Evolutionary conservation across 108 stramenopile genomes (phyloP).

Genomic region (Hondaea fermentalgiana): DNA sequence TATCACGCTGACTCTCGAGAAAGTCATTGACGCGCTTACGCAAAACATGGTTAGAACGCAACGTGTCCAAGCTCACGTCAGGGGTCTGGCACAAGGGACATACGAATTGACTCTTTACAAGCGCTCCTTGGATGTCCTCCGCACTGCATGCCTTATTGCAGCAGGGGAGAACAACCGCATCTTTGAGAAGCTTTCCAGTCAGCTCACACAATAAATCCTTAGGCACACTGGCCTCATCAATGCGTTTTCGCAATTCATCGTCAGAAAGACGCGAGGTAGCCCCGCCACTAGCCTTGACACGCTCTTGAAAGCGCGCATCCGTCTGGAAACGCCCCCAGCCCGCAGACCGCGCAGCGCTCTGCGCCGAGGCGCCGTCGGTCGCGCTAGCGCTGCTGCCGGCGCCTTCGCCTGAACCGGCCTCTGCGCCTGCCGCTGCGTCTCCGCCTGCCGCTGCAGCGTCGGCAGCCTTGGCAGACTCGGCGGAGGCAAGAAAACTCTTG

Average conservation of each 20-base stretch:
- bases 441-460: neutral
- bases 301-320: neutral
- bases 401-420: neutral
- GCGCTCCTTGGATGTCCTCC: neutral
- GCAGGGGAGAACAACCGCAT: neutral
- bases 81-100: conserved; percentile 2
- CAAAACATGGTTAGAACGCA: neutral
- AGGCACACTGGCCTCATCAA: neutral
- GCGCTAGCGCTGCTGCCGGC: neutral
- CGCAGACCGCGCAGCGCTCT: neutral
- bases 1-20: neutral
- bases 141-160: neutral
- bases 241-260: conserved; percentile 2
- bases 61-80: neutral
- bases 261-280: neutral
- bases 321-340: conserved; percentile 6
- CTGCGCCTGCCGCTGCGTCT: neutral
- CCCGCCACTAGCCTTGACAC: neutral
- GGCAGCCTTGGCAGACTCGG: neutral
- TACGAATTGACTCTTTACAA: conserved; percentile 12
- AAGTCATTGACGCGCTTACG: neutral
- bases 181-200: neutral
- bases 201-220: neutral
- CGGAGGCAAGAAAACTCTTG: neutral
- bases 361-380: neutral